phyloP scores from a whole-genome alignment of 345 rosid species.

The Rhodomyrtus tomentosa region DNA sequence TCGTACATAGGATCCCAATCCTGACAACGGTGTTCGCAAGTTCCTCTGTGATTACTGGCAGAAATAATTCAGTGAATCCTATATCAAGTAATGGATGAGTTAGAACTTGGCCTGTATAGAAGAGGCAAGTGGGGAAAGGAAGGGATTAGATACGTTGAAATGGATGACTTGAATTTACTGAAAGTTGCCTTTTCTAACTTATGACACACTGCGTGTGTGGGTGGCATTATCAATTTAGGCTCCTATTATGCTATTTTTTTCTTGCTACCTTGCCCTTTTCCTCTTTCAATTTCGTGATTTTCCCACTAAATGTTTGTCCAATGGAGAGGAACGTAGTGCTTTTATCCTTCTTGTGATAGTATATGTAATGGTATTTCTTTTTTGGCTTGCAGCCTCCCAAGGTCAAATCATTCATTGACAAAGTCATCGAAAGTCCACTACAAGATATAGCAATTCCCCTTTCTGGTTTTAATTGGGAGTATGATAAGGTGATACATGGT shows the following conservation, averaged over 20 bases:
- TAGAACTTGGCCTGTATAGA: neutral
- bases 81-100: neutral
- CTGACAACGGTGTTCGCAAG: neutral
- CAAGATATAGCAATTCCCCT: slow-evolving; percentile 97
- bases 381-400: slow-evolving; percentile 61
- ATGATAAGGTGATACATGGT: slow-evolving; percentile 48
- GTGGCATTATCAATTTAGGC: neutral
- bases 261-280: neutral
- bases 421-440: slow-evolving; percentile 92
- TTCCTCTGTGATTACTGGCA: neutral
- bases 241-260: neutral
- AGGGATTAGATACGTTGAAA: neutral
- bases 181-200: neutral
- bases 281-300: neutral
- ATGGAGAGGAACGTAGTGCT: neutral
- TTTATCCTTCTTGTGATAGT: neutral
- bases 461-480: slow-evolving; percentile 91
- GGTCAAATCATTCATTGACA: slow-evolving; percentile 81
- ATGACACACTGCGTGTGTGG: neutral
- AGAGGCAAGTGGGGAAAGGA: neutral
- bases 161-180: neutral
- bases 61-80: neutral
- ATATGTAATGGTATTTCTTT: neutral
- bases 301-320: neutral
- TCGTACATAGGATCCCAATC: neutral